Conservation (phyloP, 164 flowering plant genomes). For the Nymphaea thermarum region DNA sequence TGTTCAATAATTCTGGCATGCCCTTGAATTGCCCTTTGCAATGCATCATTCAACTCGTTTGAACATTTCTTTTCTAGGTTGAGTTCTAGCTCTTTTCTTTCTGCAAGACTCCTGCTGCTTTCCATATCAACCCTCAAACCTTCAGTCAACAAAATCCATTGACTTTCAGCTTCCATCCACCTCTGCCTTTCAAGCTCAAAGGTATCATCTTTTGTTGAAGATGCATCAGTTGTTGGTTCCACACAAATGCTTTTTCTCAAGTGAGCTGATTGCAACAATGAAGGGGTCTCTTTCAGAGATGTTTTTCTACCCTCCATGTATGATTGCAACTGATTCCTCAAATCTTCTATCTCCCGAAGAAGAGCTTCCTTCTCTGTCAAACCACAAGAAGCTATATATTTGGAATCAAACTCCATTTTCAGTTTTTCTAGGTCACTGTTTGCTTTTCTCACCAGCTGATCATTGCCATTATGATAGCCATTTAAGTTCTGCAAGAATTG, state of each 20-base stretch:
- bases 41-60: conserved; percentile 81
- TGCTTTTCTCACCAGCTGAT: conserved; percentile 18
- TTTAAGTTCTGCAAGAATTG: conserved; percentile 23
- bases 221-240: conserved; percentile 3
- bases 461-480: conserved; percentile 10
- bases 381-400: conserved; percentile 19
- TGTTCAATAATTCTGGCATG: conserved; percentile 87
- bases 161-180: conserved; percentile 96
- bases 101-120: conserved; percentile 50
- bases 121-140: conserved; percentile 79
- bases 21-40: conserved; percentile 66
- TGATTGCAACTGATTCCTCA: conserved; percentile 47
- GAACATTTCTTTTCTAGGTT: conserved; percentile 58
- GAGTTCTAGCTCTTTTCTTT: conserved; percentile 62
- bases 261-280: conserved; percentile 35
- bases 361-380: conserved; percentile 58
- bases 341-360: conserved; percentile 53
- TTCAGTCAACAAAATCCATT: conserved; percentile 94
- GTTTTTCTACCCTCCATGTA: conserved; percentile 21
- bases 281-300: conserved; percentile 31
- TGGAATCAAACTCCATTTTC: conserved; percentile 16
- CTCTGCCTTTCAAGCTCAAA: conserved; percentile 68
- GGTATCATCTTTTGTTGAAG: conserved; percentile 31
- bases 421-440: conserved; percentile 27
- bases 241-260: conserved; percentile 26